A percentile compares a stretch with the other conserved stretches of the same genome.
These are phyloP conservation scores for Termitomyces sp. DNA, from an alignment of 1,284 basidiomycete genomes.

Conservation along the genomic window DNA sequence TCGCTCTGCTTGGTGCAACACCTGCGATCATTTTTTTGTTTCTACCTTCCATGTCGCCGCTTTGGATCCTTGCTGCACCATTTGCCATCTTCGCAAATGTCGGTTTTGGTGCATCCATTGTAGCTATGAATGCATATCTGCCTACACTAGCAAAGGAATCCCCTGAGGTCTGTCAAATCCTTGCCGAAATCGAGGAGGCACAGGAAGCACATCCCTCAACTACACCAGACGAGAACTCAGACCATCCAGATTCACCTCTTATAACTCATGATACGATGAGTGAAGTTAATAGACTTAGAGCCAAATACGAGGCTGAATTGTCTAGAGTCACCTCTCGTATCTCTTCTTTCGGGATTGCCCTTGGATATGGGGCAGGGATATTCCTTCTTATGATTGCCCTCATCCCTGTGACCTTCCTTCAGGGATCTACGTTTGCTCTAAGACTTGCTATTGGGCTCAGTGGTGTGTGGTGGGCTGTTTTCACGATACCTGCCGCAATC, in stretches of 20 bases:
- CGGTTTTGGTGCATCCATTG: slow-evolving; percentile 77
- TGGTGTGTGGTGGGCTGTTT: slow-evolving; percentile 82
- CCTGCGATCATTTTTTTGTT: slow-evolving; percentile 68
- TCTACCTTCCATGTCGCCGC: slow-evolving; percentile 59
- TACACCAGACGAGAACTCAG: slow-evolving; percentile 20
- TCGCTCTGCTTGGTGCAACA: slow-evolving; percentile 67
- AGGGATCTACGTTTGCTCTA: slow-evolving; percentile 70
- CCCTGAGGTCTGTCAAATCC: slow-evolving; percentile 50
- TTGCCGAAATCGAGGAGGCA: slow-evolving; percentile 30
- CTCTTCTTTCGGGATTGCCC: slow-evolving; percentile 77
- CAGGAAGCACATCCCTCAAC: slow-evolving; percentile 8
- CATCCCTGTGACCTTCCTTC: slow-evolving; percentile 60
- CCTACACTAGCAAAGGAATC: slow-evolving; percentile 69
- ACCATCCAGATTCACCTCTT: slow-evolving; percentile 29
- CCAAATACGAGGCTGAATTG: slow-evolving; percentile 47
- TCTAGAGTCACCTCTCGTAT: slow-evolving; percentile 73
- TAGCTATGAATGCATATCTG: slow-evolving; percentile 88
- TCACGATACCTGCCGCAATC: slow-evolving; percentile 68
- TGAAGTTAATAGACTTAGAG: slow-evolving; percentile 18
- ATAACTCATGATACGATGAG: slow-evolving; percentile 14
- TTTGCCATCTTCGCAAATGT: slow-evolving; percentile 75
- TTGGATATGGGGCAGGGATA: slow-evolving; percentile 80
- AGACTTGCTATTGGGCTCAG: slow-evolving; percentile 76
- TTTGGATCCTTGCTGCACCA: slow-evolving; percentile 62
- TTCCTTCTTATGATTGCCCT: slow-evolving; percentile 65